Evolutionary conservation across 208 protist species (phyloP), one percentile per base, ranked within the genome.

Genomic region (Tritrichomonas musculus): DNA sequence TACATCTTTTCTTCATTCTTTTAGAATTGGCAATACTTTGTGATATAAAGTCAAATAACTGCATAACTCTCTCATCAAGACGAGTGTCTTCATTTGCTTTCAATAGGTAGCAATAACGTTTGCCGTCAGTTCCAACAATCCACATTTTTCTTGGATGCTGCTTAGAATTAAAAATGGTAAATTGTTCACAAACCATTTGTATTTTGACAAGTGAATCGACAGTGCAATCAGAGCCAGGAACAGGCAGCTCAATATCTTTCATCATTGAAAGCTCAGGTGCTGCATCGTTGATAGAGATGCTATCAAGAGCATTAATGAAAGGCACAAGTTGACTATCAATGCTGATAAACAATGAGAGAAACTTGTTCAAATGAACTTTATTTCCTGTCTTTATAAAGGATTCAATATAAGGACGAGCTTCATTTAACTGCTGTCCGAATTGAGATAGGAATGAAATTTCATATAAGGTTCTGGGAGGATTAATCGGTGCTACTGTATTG

Each of bases 31-130:
- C 11, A 5, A 60, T 60, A 22, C 11, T 17, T 60, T 60, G 53
- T 5, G 64, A 69, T 30, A 92, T 69, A 30, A 72, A 92, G 17
- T 47, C 14, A 39, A 92, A 92, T 9, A 92, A 49, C 17, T 92
- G 88, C 88, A 92, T 92, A 27, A 92, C 88, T 30, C 88, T 8
- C 50, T 92, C 88, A 69, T 92, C 88, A 17, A 72, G 33, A 73
- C 88, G 22, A 50, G 57, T 72, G 17, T 92, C 88, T 69, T 92
- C 88, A 72, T 69, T 64, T 2, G 55, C 88, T 50, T 92, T 92
- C 14, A 92, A n/a, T 39, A 92, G 33, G 33, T 73, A 92, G 4
- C 41, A 36, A 33, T 92, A 92, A 30, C 27, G 69, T 8, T 33
- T 5, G 1, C 88, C 88, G 50, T 92, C 55, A 30, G 3, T 92